A percentile compares a stretch with the other conserved stretches of the same genome.
phyloP scores from a whole-genome alignment of 2,329 filamentous ascomycete species.

The Penicillium italicum region DNA sequence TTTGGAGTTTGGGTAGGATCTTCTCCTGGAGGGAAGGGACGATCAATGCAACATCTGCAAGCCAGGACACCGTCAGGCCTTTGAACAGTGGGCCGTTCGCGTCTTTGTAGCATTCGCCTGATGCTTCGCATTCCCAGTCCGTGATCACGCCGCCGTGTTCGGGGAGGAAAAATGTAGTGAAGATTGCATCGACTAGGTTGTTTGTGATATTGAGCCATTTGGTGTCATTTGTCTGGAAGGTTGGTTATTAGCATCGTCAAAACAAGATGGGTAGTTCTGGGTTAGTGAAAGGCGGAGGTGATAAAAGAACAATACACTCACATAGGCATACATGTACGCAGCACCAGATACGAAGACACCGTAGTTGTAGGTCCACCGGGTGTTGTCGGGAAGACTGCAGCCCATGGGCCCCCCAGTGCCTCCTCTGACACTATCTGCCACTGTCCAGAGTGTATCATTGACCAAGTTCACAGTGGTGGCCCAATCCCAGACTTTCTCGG shows the following conservation, averaged over 20 bases:
- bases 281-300: too few relatives aligned
- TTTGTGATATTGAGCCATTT: slow-evolving; percentile 2
- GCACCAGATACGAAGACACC: slow-evolving; percentile 55
- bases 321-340: slow-evolving; percentile 1
- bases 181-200: background rate
- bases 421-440: slow-evolving; percentile 60
- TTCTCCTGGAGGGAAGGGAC: slow-evolving; percentile 54
- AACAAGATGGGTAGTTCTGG: background rate
- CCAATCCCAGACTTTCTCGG: slow-evolving; percentile 61
- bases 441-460: slow-evolving; percentile 54
- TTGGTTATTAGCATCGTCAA: background rate
- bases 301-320: background rate
- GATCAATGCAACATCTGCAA: slow-evolving; percentile 57
- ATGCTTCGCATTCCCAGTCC: slow-evolving; percentile 49
- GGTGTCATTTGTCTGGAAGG: background rate
- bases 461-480: slow-evolving; percentile 55
- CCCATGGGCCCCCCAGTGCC: slow-evolving; percentile 42
- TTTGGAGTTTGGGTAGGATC: slow-evolving; percentile 56
- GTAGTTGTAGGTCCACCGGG: slow-evolving; percentile 65
- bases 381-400: slow-evolving; percentile 59
- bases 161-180: background rate
- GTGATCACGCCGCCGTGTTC: background rate
- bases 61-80: slow-evolving; percentile 64
- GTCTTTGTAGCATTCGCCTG: slow-evolving; percentile 62
- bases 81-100: slow-evolving; percentile 63